phyloP scores from a whole-genome alignment of 768 basidiomycete species.

The Phylloporus sp. region DNA sequence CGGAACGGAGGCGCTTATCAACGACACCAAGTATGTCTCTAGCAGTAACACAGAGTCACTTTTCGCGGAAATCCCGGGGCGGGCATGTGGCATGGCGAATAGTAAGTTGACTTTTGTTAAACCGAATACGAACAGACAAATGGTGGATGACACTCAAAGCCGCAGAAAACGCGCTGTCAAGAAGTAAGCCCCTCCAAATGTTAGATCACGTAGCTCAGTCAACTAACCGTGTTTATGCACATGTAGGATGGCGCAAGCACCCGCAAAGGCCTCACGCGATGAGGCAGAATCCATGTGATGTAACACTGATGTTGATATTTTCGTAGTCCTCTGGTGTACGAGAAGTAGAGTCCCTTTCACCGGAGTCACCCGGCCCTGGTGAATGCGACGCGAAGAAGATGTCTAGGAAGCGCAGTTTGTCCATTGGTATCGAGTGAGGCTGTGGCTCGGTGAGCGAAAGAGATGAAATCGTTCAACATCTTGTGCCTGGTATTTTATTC shows the following conservation, averaged over 20 bases:
- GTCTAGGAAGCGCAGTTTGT: not conserved
- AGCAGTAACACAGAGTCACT: conserved; percentile 6
- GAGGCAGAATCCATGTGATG: not conserved
- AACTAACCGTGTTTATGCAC: not conserved
- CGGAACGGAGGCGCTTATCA: conserved; percentile 15
- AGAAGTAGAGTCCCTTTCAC: not conserved
- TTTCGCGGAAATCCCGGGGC: conserved; percentile 8
- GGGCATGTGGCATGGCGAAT: not conserved
- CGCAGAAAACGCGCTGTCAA: conserved; percentile 2
- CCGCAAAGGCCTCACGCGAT: not conserved
- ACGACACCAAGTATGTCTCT: conserved; percentile 29
- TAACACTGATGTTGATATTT: not conserved
- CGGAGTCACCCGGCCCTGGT: not conserved
- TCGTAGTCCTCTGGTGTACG: conserved; percentile 2
- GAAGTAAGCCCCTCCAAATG: not conserved
- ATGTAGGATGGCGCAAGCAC: not conserved
- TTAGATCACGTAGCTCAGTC: not conserved
- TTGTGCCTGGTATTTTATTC: too few species aligned
- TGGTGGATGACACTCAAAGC: conserved; percentile 4
- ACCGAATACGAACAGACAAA: conserved; percentile 11
- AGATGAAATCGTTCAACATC: too few species aligned
- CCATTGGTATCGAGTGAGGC: too few species aligned
- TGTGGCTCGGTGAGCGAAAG: too few species aligned
- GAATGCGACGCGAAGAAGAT: not conserved
- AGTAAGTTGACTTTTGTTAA: not conserved